phyloP scores from a whole-genome alignment of 1,139 yeast species.

The Waltiozyma sp. region DNA sequence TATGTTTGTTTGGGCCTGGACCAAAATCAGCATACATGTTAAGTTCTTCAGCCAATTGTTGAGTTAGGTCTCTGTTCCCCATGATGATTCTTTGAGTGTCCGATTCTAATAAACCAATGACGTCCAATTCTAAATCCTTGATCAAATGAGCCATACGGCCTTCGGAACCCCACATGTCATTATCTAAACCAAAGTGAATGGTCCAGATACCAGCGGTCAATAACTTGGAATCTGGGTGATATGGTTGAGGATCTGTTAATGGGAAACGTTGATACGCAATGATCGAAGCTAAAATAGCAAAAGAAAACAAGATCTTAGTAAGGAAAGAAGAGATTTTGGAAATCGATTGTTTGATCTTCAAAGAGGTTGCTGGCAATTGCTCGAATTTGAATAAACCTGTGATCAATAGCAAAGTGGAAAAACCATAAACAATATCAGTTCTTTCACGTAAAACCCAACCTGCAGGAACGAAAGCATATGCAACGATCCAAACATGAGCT shows the following conservation, averaged over 20 bases:
- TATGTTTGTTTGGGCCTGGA: slow-evolving; percentile 95
- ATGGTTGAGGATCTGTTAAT: slow-evolving; percentile 51
- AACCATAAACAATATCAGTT: slow-evolving; percentile 58
- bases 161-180: slow-evolving; percentile 97
- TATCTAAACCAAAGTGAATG: slow-evolving; percentile 90
- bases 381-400: slow-evolving; percentile 20
- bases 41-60: slow-evolving; percentile 81
- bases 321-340: slow-evolving; percentile 7
- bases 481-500: slow-evolving; percentile 94
- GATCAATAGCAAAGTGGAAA: slow-evolving; percentile 37
- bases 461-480: slow-evolving; percentile 96
- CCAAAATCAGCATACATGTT: slow-evolving; percentile 95
- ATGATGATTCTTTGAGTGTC: slow-evolving; percentile 91
- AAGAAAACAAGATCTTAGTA: slow-evolving; percentile 8
- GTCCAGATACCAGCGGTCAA: slow-evolving; percentile 98
- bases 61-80: slow-evolving; percentile 92
- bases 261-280: slow-evolving; percentile 53
- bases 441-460: slow-evolving; percentile 84
- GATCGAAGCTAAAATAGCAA: slow-evolving; percentile 19
- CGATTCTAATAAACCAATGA: slow-evolving; percentile 81
- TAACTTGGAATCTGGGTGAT: slow-evolving; percentile 62
- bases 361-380: neutral
- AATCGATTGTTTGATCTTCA: slow-evolving; percentile 1
- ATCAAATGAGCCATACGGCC: slow-evolving; percentile 78
- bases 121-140: slow-evolving; percentile 77